These are phyloP conservation scores for Talaromyces ruber DNA, from an alignment of 495 filamentous ascomycete genomes.

Conservation along the genomic window DNA sequence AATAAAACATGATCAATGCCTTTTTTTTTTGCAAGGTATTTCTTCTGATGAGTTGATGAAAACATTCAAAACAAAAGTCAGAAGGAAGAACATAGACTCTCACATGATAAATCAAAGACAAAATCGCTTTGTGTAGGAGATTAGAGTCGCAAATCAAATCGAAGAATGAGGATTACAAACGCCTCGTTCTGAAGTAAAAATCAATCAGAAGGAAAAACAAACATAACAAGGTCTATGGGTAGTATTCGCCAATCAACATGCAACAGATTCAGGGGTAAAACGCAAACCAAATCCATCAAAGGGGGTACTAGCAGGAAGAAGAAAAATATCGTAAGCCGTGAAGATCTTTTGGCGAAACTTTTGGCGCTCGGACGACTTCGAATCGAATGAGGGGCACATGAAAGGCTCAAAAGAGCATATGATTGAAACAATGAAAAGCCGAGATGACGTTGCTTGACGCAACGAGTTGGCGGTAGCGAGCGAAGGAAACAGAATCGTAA, in stretches of 20 bases:
- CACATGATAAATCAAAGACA: constrained; percentile 10
- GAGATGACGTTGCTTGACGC: constrained; percentile 18
- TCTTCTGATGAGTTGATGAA: constrained; percentile 8
- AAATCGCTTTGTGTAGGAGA: background rate
- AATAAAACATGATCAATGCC: background rate
- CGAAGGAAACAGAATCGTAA: constrained; percentile 15
- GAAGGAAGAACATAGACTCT: constrained; percentile 14
- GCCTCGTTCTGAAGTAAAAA: constrained; percentile 13
- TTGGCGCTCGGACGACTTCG: constrained; percentile 10
- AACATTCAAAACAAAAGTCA: constrained; percentile 16
- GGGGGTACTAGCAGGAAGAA: constrained; percentile 10
- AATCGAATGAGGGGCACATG: constrained; percentile 12
- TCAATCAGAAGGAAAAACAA: constrained; percentile 10
- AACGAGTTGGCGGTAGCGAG: constrained; percentile 1
- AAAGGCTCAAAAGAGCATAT: constrained; percentile 16
- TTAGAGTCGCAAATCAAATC: background rate
- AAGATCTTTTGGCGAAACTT: constrained; percentile 5
- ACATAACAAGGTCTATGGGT: constrained; percentile 24
- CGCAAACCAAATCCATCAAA: constrained; percentile 12
- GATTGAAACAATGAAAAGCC: constrained; percentile 18
- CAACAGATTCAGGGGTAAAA: constrained; percentile 3
- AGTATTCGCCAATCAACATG: constrained; percentile 24
- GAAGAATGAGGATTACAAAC: constrained; percentile 21
- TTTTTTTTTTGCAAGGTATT: constrained; percentile 1
- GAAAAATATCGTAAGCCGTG: constrained; percentile 10